Percentiles rank a stretch among this genome's conserved stretches.
Evolutionary conservation across 1,284 basidiomycete species (phyloP).

Genomic region (Phylloporus sp.): DNA sequence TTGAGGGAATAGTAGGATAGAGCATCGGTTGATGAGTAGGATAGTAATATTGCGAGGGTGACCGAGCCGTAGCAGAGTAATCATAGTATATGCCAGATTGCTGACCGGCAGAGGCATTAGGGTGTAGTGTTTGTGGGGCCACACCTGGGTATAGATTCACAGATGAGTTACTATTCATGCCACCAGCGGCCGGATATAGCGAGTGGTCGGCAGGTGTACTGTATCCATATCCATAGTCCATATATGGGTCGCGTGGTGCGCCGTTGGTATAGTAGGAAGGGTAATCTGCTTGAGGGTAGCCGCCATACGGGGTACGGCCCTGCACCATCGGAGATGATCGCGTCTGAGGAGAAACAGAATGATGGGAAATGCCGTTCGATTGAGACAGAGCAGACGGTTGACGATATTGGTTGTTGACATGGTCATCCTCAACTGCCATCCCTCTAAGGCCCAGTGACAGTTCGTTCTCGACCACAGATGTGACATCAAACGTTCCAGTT

Average conservation of each 20-base stretch:
- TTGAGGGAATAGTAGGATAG: slow-evolving; percentile 53
- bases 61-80: slow-evolving; percentile 51
- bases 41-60: slow-evolving; percentile 65
- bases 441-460: slow-evolving; percentile 61
- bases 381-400: slow-evolving; percentile 30
- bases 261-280: slow-evolving; percentile 56
- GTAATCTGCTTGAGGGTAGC: slow-evolving; percentile 60
- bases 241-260: slow-evolving; percentile 48
- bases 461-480: slow-evolving; percentile 54
- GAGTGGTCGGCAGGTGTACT: slow-evolving; percentile 52
- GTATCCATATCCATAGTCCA: slow-evolving; percentile 61
- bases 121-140: slow-evolving; percentile 49
- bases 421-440: slow-evolving; percentile 72
- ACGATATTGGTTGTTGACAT: slow-evolving; percentile 37
- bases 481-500: slow-evolving; percentile 47
- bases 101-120: slow-evolving; percentile 48
- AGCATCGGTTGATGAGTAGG: slow-evolving; percentile 60
- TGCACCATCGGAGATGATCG: slow-evolving; percentile 49
- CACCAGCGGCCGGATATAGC: slow-evolving; percentile 52
- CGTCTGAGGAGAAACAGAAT: slow-evolving; percentile 36
- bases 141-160: slow-evolving; percentile 53
- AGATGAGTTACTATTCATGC: slow-evolving; percentile 45
- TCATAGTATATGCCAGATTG: slow-evolving; percentile 65
- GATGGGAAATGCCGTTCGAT: slow-evolving; percentile 27
- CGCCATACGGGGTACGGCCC: slow-evolving; percentile 51